Evolutionary conservation across 202 grass and related monocot genomes (phyloP).

Genomic region (Tripidium arundinaceum): DNA sequence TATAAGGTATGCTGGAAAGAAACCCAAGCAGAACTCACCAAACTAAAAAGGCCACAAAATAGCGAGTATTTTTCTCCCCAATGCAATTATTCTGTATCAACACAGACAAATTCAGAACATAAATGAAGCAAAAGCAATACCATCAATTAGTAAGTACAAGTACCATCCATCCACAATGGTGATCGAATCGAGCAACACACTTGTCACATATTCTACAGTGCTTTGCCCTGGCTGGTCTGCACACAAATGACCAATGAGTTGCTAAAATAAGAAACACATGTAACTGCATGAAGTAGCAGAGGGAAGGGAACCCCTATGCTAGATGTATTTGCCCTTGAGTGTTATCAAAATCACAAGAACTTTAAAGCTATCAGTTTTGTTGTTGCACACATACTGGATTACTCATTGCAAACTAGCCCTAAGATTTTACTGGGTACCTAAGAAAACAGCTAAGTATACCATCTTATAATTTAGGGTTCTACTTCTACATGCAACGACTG

Average conservation of each 20-base stretch:
- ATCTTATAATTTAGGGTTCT: constrained; percentile 6
- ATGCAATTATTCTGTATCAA: constrained; percentile 96
- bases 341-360: constrained; percentile 28
- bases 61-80: constrained; percentile 95
- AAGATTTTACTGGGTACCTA: not conserved
- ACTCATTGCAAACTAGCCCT: constrained; percentile 16
- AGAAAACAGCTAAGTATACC: not conserved
- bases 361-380: constrained; percentile 24
- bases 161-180: constrained; percentile 99
- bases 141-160: constrained; percentile 26
- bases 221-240: constrained; percentile 96
- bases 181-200: constrained; percentile 97
- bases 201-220: constrained; percentile 96
- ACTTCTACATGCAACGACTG: constrained; percentile 7
- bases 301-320: not conserved
- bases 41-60: constrained; percentile 94
- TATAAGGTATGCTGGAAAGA: constrained; percentile 16
- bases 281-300: not conserved
- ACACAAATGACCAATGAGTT: constrained; percentile 37
- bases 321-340: not conserved
- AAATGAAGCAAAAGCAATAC: constrained; percentile 30
- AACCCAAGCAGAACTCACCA: constrained; percentile 61
- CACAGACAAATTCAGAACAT: constrained; percentile 27
- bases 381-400: not conserved
- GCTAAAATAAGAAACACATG: constrained; percentile 37